Base-by-base conservation (phyloP, 306 rosid genomes). In the Dalbergia oliveri region DNA sequence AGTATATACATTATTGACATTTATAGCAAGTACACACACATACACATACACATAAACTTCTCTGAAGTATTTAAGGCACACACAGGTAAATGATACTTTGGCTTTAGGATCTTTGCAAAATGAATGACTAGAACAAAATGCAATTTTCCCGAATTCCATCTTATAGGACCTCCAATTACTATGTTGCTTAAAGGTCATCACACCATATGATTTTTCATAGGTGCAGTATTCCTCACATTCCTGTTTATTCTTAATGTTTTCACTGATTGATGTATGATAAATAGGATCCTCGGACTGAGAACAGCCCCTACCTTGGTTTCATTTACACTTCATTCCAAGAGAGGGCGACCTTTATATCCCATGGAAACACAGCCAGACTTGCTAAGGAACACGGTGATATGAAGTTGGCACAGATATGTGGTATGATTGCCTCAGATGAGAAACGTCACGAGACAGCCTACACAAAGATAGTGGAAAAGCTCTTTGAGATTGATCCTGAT, bases 331-430 rank as follows among this genome's bases (percentile, higher is more conserved):
- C 98, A 56, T 94, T 94, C 76, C 98, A 94, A 85, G 98, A 94
- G 79, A 90, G 98, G 84, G 98, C 98, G 3, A 94, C 98, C 78
- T 91, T 91, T 76, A 82, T 94, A 73, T 94, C 98, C 37, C 98
- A 94, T 75, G 98, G 98, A 76, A 94, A 94, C 89, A 91, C 98
- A n/a, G 98, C 98, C 78, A 90, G 97, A 86, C 97, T 47, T 62
- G 98, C 98, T 34, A 94, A 90, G 88, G 92, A 91, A 54, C 80
- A 79, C 35, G 98, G 98, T 43, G 98, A 94, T 83, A 26, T 90
- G 33, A 94, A 90, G 79, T 79, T 94, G 84, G 98, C 98, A 33
- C 98, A 94, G 87, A 88, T 94, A 78, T 94, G 98, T 11, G 98
- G 98, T 66, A 76, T 88, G 83, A 94, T 94, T 33, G 98, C 98